These are phyloP conservation scores for Trifolium dubium DNA, from an alignment of 306 rosid species.

Conservation along the genomic window DNA sequence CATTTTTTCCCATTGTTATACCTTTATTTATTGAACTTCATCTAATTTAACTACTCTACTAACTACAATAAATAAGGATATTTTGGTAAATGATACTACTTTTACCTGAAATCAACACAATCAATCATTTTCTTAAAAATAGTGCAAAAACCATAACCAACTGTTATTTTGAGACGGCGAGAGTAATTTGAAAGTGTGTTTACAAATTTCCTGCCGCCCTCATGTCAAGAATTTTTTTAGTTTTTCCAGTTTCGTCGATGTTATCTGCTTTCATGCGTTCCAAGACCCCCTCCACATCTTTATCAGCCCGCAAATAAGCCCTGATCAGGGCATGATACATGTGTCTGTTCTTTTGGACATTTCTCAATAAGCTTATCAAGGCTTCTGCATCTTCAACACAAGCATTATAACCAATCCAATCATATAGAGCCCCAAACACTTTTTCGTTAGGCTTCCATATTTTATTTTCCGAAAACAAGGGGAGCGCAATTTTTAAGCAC, in stretches of 20 bases:
- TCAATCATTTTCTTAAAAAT: too few species aligned
- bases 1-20: too few species aligned
- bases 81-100: too few species aligned
- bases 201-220: conserved; percentile 30
- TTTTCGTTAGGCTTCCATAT: conserved; percentile 64
- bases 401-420: conserved; percentile 70
- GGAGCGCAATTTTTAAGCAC: conserved; percentile 63
- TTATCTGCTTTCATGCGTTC: conserved; percentile 61
- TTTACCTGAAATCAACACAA: too few species aligned
- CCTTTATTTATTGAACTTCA: too few species aligned
- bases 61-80: too few species aligned
- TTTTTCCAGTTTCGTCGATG: conserved; percentile 54
- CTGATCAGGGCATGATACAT: conserved; percentile 66
- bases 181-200: background rate
- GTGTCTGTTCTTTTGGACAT: conserved; percentile 47
- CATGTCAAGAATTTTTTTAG: conserved; percentile 46
- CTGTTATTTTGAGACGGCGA: too few species aligned
- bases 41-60: too few species aligned
- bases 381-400: conserved; percentile 62
- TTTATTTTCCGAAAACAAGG: conserved; percentile 45
- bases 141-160: too few species aligned
- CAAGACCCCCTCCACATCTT: conserved; percentile 55
- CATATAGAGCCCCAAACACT: conserved; percentile 46
- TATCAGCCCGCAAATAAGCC: conserved; percentile 56
- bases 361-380: conserved; percentile 55